phyloP scores from a whole-genome alignment of 169 alveolate species.

The Blepharisma undulans region DNA sequence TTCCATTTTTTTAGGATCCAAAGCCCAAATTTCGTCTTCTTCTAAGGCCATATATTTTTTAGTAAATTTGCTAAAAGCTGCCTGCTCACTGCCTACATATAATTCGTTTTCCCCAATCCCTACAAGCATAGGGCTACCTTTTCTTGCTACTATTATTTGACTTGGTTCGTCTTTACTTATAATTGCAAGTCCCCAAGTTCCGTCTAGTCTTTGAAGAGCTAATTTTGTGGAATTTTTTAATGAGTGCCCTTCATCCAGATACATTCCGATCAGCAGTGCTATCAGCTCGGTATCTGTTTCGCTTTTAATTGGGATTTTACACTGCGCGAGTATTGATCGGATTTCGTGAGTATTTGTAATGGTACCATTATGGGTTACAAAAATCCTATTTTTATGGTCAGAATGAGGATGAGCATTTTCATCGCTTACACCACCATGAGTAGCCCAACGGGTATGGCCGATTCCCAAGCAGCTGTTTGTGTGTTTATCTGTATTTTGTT shows the following conservation, averaged over 20 bases:
- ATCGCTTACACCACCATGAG: conserved; percentile 96
- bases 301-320: conserved; percentile 79
- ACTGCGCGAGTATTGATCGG: conserved; percentile 67
- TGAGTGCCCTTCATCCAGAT: conserved; percentile 84
- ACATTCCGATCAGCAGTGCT: conserved; percentile 91
- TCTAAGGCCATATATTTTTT: conserved; percentile 88
- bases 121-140: conserved; percentile 92
- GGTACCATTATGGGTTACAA: conserved; percentile 96
- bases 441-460: conserved; percentile 99
- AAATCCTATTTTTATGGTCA: conserved; percentile 88
- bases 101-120: conserved; percentile 86
- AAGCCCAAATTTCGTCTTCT: conserved; percentile 85
- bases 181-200: conserved; percentile 96
- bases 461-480: conserved; percentile 89
- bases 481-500: conserved; percentile 75
- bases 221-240: conserved; percentile 86
- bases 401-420: conserved; percentile 97
- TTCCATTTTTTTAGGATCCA: neutral
- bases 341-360: conserved; percentile 87
- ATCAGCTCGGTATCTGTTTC: conserved; percentile 96
- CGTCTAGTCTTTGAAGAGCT: conserved; percentile 89
- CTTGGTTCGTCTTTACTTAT: conserved; percentile 89
- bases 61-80: conserved; percentile 93
- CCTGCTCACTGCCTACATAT: conserved; percentile 93
- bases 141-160: conserved; percentile 89